These are phyloP conservation scores for Oryza officinalis DNA, from an alignment of 176 grass and related monocot species.

Conservation along the genomic window DNA sequence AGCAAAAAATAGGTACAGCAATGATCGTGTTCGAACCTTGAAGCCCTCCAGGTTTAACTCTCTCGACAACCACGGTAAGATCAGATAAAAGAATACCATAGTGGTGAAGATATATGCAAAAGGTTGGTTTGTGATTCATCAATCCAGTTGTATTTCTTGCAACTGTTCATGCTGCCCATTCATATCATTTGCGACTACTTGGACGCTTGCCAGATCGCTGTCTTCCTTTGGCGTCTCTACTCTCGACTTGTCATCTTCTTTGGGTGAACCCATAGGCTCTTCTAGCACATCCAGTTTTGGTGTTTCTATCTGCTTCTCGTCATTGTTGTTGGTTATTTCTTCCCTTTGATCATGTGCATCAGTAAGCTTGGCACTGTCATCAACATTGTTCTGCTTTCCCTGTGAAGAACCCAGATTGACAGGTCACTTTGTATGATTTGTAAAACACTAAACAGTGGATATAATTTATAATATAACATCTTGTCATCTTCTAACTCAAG, in stretches of 20 bases:
- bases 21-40: constrained; percentile 35
- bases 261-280: constrained; percentile 20
- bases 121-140: not conserved
- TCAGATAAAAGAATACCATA: not conserved
- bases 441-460: not conserved
- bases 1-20: not conserved
- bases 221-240: constrained; percentile 23
- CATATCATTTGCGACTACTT: constrained; percentile 7
- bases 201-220: not conserved
- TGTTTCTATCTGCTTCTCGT: constrained; percentile 37
- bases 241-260: constrained; percentile 12
- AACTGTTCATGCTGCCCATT: constrained; percentile 48
- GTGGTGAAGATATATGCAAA: constrained; percentile 12
- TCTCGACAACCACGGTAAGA: not conserved
- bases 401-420: constrained; percentile 26
- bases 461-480: not conserved
- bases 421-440: not conserved
- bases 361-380: constrained; percentile 38
- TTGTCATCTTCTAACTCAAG: not conserved
- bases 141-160: constrained; percentile 57
- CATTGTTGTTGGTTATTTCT: constrained; percentile 31
- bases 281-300: constrained; percentile 27
- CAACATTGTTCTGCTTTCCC: constrained; percentile 52
- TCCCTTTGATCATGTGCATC: constrained; percentile 21
- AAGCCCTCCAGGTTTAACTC: constrained; percentile 31